These are phyloP conservation scores for Coelastrella sp. DNA, from an alignment of 139 green algal genomes.

Conservation along the genomic window DNA sequence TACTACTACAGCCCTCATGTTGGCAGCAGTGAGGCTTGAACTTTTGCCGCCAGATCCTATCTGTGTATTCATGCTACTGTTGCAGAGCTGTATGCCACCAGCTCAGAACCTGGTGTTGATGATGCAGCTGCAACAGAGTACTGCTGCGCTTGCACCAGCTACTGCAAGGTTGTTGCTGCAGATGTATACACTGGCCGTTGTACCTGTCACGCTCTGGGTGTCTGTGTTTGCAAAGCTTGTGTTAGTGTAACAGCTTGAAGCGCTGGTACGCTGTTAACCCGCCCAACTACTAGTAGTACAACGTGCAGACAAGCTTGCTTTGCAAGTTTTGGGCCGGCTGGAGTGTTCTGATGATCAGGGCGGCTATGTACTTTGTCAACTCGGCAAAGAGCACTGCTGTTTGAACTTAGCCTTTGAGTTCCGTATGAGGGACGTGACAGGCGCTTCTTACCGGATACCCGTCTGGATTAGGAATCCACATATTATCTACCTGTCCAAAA, in stretches of 20 bases:
- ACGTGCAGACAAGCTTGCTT: too few species aligned
- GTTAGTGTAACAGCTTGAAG: background rate
- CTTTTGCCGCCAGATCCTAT: slow-evolving; percentile 49
- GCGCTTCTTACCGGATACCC: too few species aligned
- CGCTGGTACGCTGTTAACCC: too few species aligned
- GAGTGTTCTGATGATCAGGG: too few species aligned
- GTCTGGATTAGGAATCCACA: too few species aligned
- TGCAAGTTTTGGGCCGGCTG: too few species aligned
- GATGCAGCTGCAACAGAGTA: slow-evolving; percentile 51
- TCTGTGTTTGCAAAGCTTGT: slow-evolving; percentile 46
- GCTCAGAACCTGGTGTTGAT: slow-evolving; percentile 68
- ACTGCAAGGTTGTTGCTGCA: slow-evolving; percentile 50
- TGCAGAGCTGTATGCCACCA: slow-evolving; percentile 58
- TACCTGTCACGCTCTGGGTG: slow-evolving; percentile 55
- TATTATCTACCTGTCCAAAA: too few species aligned
- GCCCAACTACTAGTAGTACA: too few species aligned
- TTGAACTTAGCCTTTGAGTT: too few species aligned
- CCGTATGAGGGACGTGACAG: too few species aligned
- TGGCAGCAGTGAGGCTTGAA: slow-evolving; percentile 20
- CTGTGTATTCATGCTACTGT: slow-evolving; percentile 49
- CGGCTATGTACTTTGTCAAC: too few species aligned
- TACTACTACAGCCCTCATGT: slow-evolving; percentile 1
- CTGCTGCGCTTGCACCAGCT: slow-evolving; percentile 23
- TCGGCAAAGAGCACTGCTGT: too few species aligned
- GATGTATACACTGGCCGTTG: slow-evolving; percentile 43